Base-by-base conservation (phyloP, 2,329 filamentous ascomycete species). In the Colletotrichum simmondsii region DNA sequence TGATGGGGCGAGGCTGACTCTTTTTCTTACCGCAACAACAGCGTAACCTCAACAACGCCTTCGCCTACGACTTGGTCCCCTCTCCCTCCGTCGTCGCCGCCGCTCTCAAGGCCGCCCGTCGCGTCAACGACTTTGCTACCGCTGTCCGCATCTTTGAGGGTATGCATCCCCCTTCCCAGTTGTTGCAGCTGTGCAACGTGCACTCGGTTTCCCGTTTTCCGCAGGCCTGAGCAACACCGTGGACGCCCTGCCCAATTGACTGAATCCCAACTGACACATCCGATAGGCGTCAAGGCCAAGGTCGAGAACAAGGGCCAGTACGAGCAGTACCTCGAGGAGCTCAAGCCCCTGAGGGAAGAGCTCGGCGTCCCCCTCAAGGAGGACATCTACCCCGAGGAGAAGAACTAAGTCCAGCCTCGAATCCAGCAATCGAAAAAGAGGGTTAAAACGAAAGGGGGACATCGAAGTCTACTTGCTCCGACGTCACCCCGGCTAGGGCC, bases 61-160 rank as follows among this genome's bases (percentile, higher is more conserved):
- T 99, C 87, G 97, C 97, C 83, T 99, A 99, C 92, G 97, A 99
- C 92, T 93, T 99, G 81, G 97, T 99, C 77, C 97, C 97, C 81
- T 97, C 96, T 57, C 92, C 96, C 76, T 92, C 94, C 78, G 97
- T 99, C 83, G 91, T 98, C 85, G 91, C 91, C 80, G 95, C 97
- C 80, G 97, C 97, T 76, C 91, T 99, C 80, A 95, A 93, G 87
- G 97, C 97, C 79, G 97, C 97, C 78, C 91, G 97, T 85, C 91
- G 97, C 85, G 97, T 99, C 83, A 98, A 99, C 86, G 97, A 99
- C 89, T 98, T 93, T 89, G 97, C 97, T 78, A 99, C 97, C 77
- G 97, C 97, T 79, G 97, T 99, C 82, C 94, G 97, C 83, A 93
- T 99, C 85, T 99, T 99, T 85, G 97, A 99, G 91, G 97, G 95